Base-by-base conservation (phyloP, 371 early-diverging fungal species). In the Mucor indicus region DNA sequence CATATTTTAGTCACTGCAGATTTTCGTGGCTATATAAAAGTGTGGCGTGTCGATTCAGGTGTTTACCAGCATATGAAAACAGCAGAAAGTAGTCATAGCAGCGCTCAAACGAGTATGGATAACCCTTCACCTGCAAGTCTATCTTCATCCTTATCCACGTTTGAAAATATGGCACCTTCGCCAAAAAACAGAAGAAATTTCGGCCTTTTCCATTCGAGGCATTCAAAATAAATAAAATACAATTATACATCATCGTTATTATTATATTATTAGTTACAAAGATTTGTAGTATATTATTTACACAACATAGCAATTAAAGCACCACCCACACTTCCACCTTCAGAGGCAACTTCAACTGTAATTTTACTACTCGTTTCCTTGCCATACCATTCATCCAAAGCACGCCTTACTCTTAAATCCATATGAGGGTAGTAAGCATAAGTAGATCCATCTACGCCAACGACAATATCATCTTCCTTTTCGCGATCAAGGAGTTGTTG, bases 1-100 rank as follows among this genome's bases (percentile, higher is more conserved):
- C 74, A 78, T 40, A 84, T 86, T 17, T 73, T 86, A 32, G 69
- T 82, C 15, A 69, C 80, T 6, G 73, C 84, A 1, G 85, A 84
- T 48, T 74, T 65, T 13, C 44, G 62, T 22, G 87, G 86, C 21
- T 53, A 56, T 22, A 77, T 86, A 36, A 74, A 78, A 33, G 82
- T 86, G 6, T 85, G 83, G 72, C 69, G 83, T 21, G 65, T 78
- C n/a, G 84, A 83, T 53, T 64, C 64, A 21, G 62, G 62, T 0
- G 25, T 39, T 6, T 59, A 42, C 13, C 31, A 35, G 9, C 33
- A 12, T n/a, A n/a, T n/a, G n/a, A n/a, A n/a, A n/a, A n/a, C n/a
- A n/a, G n/a, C n/a, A n/a, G n/a, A n/a, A n/a, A n/a, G n/a, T n/a
- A n/a, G n/a, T n/a, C n/a, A n/a, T n/a, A n/a, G n/a, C n/a, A n/a